These are phyloP conservation scores for Rhizophagus sp. DNA, from an alignment of 192 early-diverging fungal genomes.

Conservation along the genomic window DNA sequence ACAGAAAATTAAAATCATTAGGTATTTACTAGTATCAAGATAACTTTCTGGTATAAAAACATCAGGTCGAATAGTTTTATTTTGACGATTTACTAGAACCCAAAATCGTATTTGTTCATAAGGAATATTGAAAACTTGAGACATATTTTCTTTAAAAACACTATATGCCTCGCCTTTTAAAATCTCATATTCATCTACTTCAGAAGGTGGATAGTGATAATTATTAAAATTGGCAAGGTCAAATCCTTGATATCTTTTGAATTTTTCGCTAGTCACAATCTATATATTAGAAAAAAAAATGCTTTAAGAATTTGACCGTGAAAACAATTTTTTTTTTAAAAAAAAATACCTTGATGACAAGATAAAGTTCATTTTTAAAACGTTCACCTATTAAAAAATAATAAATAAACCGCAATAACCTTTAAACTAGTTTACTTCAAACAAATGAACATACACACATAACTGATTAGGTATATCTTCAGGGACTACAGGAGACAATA, in stretches of 20 bases:
- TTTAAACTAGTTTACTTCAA: background rate
- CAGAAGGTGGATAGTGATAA: conserved; percentile 37
- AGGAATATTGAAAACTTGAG: conserved; percentile 44
- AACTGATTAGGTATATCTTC: conserved; percentile 85
- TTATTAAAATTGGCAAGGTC: conserved; percentile 81
- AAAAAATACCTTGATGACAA: no score
- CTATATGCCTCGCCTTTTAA: conserved; percentile 58
- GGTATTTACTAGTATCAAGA: no score
- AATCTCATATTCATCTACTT: conserved; percentile 42
- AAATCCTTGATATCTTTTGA: conserved; percentile 76
- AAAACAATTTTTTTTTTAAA: no score
- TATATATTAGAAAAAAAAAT: no score
- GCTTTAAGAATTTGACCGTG: no score
- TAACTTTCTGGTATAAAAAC: no score
- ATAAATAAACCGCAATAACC: no score
- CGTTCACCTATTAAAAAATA: no score
- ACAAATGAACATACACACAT: conserved; percentile 32
- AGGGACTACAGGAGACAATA: conserved; percentile 66
- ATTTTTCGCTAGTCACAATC: conserved; percentile 69
- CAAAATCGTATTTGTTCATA: conserved; percentile 74
- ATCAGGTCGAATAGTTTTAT: conserved; percentile 91
- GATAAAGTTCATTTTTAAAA: no score
- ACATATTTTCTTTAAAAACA: conserved; percentile 57
- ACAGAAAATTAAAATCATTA: no score
- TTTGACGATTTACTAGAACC: conserved; percentile 88